Base-by-base conservation (phyloP, 176 grass and related monocot species). In the Rhynchospora breviuscula region DNA sequence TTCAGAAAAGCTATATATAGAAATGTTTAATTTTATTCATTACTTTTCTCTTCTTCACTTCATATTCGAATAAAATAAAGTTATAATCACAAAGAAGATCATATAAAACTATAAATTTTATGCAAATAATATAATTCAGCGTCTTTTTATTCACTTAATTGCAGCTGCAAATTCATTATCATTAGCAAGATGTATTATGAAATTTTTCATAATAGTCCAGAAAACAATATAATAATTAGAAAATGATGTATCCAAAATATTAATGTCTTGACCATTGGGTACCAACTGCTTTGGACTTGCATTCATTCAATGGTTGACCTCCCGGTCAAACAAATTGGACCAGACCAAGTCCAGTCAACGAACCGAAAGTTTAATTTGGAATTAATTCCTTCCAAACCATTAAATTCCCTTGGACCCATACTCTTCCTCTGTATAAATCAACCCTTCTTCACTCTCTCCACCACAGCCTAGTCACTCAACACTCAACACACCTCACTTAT, bases 381-480 rank as follows among this genome's bases (percentile, higher is more conserved):
- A 75, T 53, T 25, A 25, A 66, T 82, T 82, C 79, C 14, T 82
- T 82, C 60, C 60, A 48, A 66, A 67, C 26, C 22, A 31, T 26
- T 33, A 57, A 59, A 60, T 79, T 35, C 76, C 53, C 56, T 11
- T 17, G 59, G 59, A 3, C 79, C 40, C 59, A 21, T 59, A 14
- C 11, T 66, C 3, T 33, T 63, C 44, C 10, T 9, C 5, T 66
- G 8, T 64, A 63, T 81, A 81, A 81, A 81, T 46, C 23, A 62
- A 52, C 60, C 40, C n/a, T 35, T 45, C 59, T 25, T 63, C 40
- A 46, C 53, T 44, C 10, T 8, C 54, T 31, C 14, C 79, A n/a
- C 4, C 79, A 81, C 35, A 59, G 31, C 79, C 7, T 14, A 62
- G 46, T 14, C 29, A 63, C 59, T 81, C 43, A 63, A 10, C 29